Evolutionary conservation across 2,329 filamentous ascomycete genomes (phyloP), one percentile per base, ranked within the genome.

Genomic region (Fusarium decemcellulare): DNA sequence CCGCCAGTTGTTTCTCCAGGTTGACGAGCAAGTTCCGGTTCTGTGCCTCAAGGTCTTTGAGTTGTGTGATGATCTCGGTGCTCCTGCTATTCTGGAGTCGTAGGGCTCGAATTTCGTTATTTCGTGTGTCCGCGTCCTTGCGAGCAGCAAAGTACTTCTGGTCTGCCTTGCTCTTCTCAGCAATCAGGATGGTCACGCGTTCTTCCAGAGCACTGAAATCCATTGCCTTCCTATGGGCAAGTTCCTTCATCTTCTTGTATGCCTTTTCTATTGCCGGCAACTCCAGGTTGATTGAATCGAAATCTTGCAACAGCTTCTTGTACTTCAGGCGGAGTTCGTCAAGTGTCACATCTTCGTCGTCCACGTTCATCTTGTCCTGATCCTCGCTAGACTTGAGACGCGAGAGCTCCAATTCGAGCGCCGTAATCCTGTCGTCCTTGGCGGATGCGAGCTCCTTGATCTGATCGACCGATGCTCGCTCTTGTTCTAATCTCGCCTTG

Each of bases 131-230:
- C 76, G 95, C 97, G 72, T 95, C 92, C 78, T 97, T 98, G 86
- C 97, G 94, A 9, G 95, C 94, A 1, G 93, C 93, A 79, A 98
- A 98, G 78, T 97, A 99, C 81, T 98, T 98, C 77, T 98, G 95
- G 76, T 99, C 96, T 2, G 95, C 95, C 80, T 98, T 98, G 70
- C 92, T 91, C 83, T 99, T 99, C 81, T 99, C 94, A 0, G 94
- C 93, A 42, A 89, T 89, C 18, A 97, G 83, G 27, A 92, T 85
- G 16, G 89, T 83, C 39, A 95, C 85, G 67, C 92, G 92, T 60
- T 97, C 94, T 81, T 98, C 95, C 76, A 94, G 83, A 5, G 87
- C 85, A 7, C 86, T 84, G 55, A 93, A 90, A 67, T 97, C 94
- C 74, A 92, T 87, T 36, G 97, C 90, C 80, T 97, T 98, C 82